Base-by-base conservation (phyloP, 2,329 filamentous ascomycete genomes). In the Metarhizium rileyi region DNA sequence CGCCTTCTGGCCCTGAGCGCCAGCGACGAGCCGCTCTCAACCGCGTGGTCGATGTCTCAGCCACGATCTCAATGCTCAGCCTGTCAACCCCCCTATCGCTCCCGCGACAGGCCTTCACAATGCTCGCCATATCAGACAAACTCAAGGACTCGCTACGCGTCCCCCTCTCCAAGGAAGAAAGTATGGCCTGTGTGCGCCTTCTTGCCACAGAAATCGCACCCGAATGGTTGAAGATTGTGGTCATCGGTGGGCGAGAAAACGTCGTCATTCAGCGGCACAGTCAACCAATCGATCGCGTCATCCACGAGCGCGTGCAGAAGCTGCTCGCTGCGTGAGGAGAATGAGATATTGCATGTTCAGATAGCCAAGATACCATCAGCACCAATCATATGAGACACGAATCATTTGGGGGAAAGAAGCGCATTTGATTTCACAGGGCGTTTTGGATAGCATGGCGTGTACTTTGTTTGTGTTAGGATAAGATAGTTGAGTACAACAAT, bases 31-130 rank as follows among this genome's bases (percentile, higher is more conserved):
- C 80, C 3, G 86, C 86, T 0, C 70, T 87, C 23, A 80, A 84
- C 57, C 78, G 84, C 9, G 77, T 82, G 1, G 72, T 76, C n/a
- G 85, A 89, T 57, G 77, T 90, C 9, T 76, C 81, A 2, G 76
- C 80, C 5, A 79, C 87, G 5, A 67, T 90, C 30, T 76, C 75
- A n/a, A 79, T 86, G 71, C 72, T 89, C 53, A 77, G 75, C 61
- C 72, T 78, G 41, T 72, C 71, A n/a, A 75, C 66, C 35, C 66
- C 69, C 7, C 57, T 63, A 42, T 70, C 67, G 27, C 73, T 79
- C 59, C 76, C 72, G 4, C 71, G 81, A 9, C 70, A 86, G 53
- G 78, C 83, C 1, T 89, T 87, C 59, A 77, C 78, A 23, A 77
- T 89, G 72, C 68, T 75, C 26, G 74, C 73, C 12, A 68, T 89